Base-by-base conservation (phyloP, 805 yeast genomes). In the Yamadazyma akitaensis region DNA sequence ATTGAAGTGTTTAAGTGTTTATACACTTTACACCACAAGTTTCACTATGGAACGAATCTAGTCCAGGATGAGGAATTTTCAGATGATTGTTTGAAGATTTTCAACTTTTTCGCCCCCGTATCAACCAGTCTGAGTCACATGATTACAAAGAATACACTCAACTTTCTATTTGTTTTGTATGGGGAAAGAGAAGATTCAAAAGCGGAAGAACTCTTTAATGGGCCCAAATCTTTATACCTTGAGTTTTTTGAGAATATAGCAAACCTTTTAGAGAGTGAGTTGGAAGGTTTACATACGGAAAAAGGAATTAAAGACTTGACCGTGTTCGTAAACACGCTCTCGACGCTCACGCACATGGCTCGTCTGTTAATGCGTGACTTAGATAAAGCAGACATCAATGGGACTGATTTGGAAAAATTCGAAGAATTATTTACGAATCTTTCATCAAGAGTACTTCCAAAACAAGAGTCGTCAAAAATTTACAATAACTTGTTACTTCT, bases 1-100 rank as follows among this genome's bases (percentile, higher is more conserved):
- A 46, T 41, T 12, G 68, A 63, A 40, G 44, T 62, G 18, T 48
- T 61, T 41, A 63, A 63, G 45, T 55, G 63, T 14, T 46, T 61
- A 18, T 60, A 58, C 40, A 56, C 64, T 30, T 47, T 63, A 37
- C 55, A 58, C 40, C 64, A 62, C 43, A 59, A 59, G 40, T 54
- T 51, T 35, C 46, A 48, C 24, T 35, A 43, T 41, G 51, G 54
- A 5, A 21, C 40, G 5, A 32, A 38, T 34, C 43, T 48, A 39
- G 46, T 51, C 0, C 46, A 48, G 24, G 54, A 51, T 28, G 54
- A 51, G 42, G 42, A 30, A 28, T 49, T 47, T 33, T 35, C 48
- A n/a, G 51, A 53, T 40, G 50, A 48, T 35, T 47, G 52, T 37
- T 34, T 51, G 14, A 39, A 26, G 16, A 37, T 51, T 32, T 30